phyloP scores from a whole-genome alignment of 352 stramenopile species.

The Aphanomyces astaci region DNA sequence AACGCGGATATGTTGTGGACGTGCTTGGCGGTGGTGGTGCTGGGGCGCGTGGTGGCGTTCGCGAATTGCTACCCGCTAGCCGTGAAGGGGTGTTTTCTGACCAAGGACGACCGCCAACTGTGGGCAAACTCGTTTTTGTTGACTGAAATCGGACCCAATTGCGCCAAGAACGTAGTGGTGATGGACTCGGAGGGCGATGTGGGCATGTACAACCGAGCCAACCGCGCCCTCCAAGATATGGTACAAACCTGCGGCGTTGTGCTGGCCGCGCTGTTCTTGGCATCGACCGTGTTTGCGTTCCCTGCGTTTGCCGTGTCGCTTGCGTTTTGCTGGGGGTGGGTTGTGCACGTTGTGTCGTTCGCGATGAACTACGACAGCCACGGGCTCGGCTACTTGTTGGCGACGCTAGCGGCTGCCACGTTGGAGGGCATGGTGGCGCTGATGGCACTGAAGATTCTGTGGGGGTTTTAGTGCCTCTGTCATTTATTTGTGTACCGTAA shows the following conservation, averaged over 20 bases:
- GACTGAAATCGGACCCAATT: too few relatives aligned
- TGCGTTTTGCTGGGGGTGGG: not conserved
- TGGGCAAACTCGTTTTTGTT: too few relatives aligned
- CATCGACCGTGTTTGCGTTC: not conserved
- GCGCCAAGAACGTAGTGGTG: too few relatives aligned
- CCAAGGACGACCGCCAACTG: too few relatives aligned
- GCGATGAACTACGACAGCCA: not conserved
- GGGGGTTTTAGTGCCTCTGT: too few relatives aligned
- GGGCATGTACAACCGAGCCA: not conserved
- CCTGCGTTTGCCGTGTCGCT: not conserved
- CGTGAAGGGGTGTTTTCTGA: too few relatives aligned
- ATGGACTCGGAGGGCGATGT: too few relatives aligned
- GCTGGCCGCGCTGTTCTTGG: not conserved
- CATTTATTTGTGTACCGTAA: not conserved
- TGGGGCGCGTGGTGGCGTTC: too few relatives aligned
- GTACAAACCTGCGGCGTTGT: not conserved
- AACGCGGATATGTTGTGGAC: too few relatives aligned
- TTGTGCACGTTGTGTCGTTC: not conserved
- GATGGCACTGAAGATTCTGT: not conserved
- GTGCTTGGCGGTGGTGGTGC: too few relatives aligned
- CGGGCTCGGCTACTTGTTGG: conserved; percentile 6
- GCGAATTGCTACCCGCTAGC: too few relatives aligned
- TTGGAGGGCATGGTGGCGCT: conserved; percentile 10
- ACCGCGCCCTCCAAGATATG: not conserved
- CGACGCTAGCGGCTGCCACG: not conserved